Conservation (phyloP, 2,329 filamentous ascomycete species). For the Fusarium armeniacum region DNA sequence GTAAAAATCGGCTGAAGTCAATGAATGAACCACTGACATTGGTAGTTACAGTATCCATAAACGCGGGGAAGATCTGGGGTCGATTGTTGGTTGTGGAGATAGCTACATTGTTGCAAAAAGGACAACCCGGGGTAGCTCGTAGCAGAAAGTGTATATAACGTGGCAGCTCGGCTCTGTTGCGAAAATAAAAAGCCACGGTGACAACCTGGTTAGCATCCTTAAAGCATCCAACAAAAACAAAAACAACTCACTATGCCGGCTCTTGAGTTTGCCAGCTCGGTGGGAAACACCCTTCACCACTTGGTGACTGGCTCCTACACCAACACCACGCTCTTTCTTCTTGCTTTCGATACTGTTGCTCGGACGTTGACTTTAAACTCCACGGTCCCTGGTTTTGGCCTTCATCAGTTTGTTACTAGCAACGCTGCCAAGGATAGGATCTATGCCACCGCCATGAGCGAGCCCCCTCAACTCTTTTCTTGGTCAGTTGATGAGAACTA, state of each 20-base stretch:
- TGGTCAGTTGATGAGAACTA: slow-evolving; percentile 17
- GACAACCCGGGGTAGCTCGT: neutral
- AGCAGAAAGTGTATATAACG: neutral
- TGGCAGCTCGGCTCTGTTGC: neutral
- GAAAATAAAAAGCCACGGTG: neutral
- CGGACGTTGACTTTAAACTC: slow-evolving; percentile 7
- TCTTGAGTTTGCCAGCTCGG: neutral
- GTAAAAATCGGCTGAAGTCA: neutral
- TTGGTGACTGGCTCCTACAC: slow-evolving; percentile 11
- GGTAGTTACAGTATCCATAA: neutral
- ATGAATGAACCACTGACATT: neutral
- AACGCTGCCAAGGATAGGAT: slow-evolving; percentile 3
- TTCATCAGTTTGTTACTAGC: slow-evolving; percentile 13
- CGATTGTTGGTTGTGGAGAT: neutral
- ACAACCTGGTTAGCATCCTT: neutral
- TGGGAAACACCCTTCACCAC: slow-evolving; percentile 7
- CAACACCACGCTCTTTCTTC: slow-evolving; percentile 11
- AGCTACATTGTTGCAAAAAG: neutral
- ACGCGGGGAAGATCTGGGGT: neutral
- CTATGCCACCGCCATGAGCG: slow-evolving; percentile 8
- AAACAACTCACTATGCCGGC: neutral
- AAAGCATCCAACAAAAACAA: accelerated
- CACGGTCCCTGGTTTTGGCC: slow-evolving; percentile 4
- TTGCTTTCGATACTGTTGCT: slow-evolving; percentile 12
- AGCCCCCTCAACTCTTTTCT: slow-evolving; percentile 14